These are phyloP conservation scores for Epichloe gansuensis DNA, from an alignment of 2,329 filamentous ascomycete genomes.

Conservation along the genomic window DNA sequence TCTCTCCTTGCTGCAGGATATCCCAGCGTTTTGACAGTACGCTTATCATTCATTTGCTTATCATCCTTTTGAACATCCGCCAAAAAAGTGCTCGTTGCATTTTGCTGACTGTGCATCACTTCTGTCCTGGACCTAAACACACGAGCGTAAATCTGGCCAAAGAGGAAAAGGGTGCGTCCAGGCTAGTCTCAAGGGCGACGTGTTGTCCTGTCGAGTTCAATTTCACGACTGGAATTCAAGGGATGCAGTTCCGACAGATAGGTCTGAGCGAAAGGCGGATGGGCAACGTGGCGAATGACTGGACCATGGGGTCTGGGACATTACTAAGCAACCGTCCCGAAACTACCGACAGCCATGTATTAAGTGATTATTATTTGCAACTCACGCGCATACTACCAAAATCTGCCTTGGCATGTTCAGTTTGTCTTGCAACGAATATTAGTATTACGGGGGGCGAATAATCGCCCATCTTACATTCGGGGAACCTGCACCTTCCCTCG, in stretches of 20 bases:
- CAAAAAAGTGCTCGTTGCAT: neutral
- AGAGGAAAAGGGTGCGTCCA: neutral
- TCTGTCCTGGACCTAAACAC: neutral
- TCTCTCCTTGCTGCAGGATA: neutral
- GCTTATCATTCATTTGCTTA: neutral
- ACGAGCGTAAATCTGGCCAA: neutral
- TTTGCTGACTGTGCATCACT: neutral
- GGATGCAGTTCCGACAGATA: neutral
- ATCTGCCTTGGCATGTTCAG: too few species aligned
- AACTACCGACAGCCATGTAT: too few species aligned
- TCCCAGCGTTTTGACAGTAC: neutral
- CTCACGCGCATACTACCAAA: too few species aligned
- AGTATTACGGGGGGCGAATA: too few species aligned
- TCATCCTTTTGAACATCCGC: neutral
- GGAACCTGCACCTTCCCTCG: too few species aligned
- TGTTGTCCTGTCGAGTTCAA: neutral
- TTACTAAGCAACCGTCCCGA: too few species aligned
- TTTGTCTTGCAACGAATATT: too few species aligned
- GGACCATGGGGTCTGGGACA: too few species aligned
- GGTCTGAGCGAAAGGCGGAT: too few species aligned
- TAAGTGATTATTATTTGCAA: too few species aligned
- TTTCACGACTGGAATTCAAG: slow-evolving; percentile 6
- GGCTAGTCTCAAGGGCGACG: neutral
- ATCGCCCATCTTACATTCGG: too few species aligned
- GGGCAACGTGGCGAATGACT: too few species aligned